Evolutionary conservation across 2,329 filamentous ascomycete genomes (phyloP).

Genomic region (Mycosphaerella arachidis): DNA sequence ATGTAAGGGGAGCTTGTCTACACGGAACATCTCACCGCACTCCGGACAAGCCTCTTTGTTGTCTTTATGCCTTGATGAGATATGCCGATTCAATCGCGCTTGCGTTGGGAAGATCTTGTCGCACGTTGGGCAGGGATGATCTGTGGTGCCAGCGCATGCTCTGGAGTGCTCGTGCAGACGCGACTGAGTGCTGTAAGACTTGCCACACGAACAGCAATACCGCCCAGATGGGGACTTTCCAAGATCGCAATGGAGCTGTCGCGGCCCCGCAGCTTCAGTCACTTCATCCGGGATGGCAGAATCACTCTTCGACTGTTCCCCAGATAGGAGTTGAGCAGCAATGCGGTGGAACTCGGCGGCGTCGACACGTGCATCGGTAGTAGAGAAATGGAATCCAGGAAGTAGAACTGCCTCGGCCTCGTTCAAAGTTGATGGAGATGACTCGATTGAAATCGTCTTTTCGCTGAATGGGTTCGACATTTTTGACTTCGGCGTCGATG

Average conservation of each 20-base stretch:
- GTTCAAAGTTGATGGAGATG: not conserved
- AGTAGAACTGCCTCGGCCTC: constrained; percentile 9
- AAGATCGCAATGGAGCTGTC: constrained; percentile 19
- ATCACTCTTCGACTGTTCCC: constrained; percentile 10
- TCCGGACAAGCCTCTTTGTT: constrained; percentile 20
- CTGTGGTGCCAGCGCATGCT: constrained; percentile 16
- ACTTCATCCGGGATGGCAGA: constrained; percentile 10
- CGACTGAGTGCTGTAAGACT: constrained; percentile 15
- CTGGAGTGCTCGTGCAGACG: constrained; percentile 15
- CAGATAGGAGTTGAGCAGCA: constrained; percentile 20
- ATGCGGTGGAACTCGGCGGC: constrained; percentile 22
- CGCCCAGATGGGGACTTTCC: constrained; percentile 16
- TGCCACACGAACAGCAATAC: constrained; percentile 21
- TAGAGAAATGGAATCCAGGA: constrained; percentile 23
- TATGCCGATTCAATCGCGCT: constrained; percentile 10
- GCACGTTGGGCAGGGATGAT: constrained; percentile 18
- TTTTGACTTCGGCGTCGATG: constrained; percentile 5
- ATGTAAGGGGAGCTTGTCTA: constrained; percentile 17
- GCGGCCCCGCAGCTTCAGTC: not conserved
- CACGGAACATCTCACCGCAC: constrained; percentile 17
- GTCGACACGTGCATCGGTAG: constrained; percentile 17
- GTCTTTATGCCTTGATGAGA: constrained; percentile 14
- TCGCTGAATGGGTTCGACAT: not conserved
- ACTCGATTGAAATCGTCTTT: not conserved
- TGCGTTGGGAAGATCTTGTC: constrained; percentile 17